Base-by-base conservation (phyloP, 306 rosid genomes). In the Rubus idaeus region DNA sequence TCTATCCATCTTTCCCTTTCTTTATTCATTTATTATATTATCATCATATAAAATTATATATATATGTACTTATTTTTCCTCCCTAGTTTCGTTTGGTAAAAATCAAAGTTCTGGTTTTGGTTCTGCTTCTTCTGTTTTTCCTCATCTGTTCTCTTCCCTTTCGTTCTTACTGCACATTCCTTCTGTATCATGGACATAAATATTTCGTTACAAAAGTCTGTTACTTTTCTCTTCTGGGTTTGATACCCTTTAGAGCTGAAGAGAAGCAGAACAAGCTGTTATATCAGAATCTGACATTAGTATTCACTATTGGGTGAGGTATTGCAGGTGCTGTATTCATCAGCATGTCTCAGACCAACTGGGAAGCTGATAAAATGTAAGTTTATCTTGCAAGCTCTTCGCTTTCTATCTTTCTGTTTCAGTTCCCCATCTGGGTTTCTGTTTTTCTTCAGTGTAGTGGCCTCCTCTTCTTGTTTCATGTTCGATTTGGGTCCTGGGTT, bases 361-460 rank as follows among this genome's bases (percentile, higher is more conserved):
- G 99, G 99, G 99, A 96, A 89, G 99, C 99, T 80, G 99, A 96
- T 86, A 96, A 96, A 88, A 96, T 96, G 99, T 89, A 86, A 88
- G 91, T 79, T 71, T 74, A 18, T 65, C 12, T n/a, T 68, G 20
- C 82, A 51, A 47, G 16, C 44, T 72, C 55, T 30, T n/a, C 13
- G 20, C 77, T 55, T 9, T 13, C 41, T 13, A 17, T 63, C 11
- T 62, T 35, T 30, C 26, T 51, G 62, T 18, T 37, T 41, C 67
- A 56, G 35, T 70, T 79, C 18, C 49, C 50, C 13, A 26, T 76
- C 58, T 85, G 83, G 83, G 78, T 79, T 78, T 83, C 77, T 74
- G 10, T 57, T 71, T 80, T 77, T 18, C 41, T 77, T 70, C 63
- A 79, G 20, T 53, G 78, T 70, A 11, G 39, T 68, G 39, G 68